Conservation (phyloP, 1,284 basidiomycete genomes). For the Trametes sp. region DNA sequence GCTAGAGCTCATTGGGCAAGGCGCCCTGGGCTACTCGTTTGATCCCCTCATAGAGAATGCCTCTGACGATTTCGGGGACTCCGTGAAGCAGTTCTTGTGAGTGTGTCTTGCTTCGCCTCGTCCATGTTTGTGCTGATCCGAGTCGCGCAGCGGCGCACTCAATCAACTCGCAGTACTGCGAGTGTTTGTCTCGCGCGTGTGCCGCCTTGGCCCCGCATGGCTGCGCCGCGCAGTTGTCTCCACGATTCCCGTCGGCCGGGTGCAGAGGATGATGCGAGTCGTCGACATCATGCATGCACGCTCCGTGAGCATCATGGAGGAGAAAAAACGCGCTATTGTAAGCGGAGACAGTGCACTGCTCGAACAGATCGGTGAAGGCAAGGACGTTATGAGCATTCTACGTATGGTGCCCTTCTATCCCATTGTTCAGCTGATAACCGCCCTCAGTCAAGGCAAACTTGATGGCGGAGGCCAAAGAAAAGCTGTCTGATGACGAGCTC, state of each 20-base stretch:
- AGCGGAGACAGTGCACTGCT: conserved; percentile 35
- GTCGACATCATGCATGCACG: conserved; percentile 31
- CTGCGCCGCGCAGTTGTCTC: conserved; percentile 20
- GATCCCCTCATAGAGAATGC: conserved; percentile 38
- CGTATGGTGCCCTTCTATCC: conserved; percentile 25
- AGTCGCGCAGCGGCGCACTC: neutral
- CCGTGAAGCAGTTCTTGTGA: conserved; percentile 42
- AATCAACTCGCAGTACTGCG: neutral
- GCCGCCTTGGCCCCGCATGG: neutral
- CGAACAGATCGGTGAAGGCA: conserved; percentile 36
- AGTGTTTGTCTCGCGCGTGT: neutral
- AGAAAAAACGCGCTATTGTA: conserved; percentile 33
- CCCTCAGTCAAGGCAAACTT: conserved; percentile 35
- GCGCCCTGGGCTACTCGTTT: conserved; percentile 47
- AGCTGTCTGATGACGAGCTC: conserved; percentile 35
- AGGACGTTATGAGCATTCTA: conserved; percentile 40
- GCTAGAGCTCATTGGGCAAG: conserved; percentile 47
- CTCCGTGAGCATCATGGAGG: conserved; percentile 29
- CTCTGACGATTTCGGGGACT: conserved; percentile 35
- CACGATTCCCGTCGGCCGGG: conserved; percentile 26
- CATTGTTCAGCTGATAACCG: neutral
- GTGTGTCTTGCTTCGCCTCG: neutral
- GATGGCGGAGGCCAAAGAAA: conserved; percentile 29
- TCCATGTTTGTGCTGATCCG: neutral
- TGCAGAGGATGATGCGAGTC: conserved; percentile 28